Evolutionary conservation across 345 rosid genomes (phyloP), one percentile per base, ranked within the genome.

Genomic region (Murraya koenigii): DNA sequence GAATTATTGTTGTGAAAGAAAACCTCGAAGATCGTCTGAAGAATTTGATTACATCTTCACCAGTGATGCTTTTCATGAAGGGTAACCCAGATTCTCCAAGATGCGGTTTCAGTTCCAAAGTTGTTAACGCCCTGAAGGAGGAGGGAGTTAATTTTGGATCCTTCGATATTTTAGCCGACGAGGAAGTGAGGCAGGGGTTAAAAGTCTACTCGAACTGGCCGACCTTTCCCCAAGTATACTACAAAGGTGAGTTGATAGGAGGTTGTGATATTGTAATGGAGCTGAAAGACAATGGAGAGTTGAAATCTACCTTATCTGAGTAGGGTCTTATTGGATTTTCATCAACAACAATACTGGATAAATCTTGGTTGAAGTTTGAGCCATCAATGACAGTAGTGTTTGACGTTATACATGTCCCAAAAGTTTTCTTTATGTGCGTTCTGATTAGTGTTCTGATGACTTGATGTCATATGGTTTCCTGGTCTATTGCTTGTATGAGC

Each of bases 21-120:
- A 80, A 75, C 59, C 85, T 89, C 9, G 97, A 94, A 82, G 98
- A 88, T 47, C 89, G 88, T 6, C 74, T 94, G 60, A 90, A 76
- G 86, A 77, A 86, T 54, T 59, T 93, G 84, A 80, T 90, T n/a
- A 80, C 83, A 28, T 93, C 94, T 5, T 81, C 88, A n/a, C 89
- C 90, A 0, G 97, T 89, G 72, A 94, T 97, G 93, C 92, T 97
- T 17, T 97, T 97, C 90, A 94, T 97, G 95, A 93, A 97, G 85
- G 99, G 99, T 23, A 87, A 79, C 65, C 99, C 97, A 0, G 97
- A 93, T 79, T 90, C 88, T 72, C 98, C 99, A 0, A 84, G 86
- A 79, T 94, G 99, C 6, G 99, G 99, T 66, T 97, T 94, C 74
- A 92, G 98, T 83, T 94, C 99, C 66, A 91, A 91, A 84, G 99